Conservation (phyloP, 192 early-diverging fungal genomes). For the Mortierella claussenii region DNA sequence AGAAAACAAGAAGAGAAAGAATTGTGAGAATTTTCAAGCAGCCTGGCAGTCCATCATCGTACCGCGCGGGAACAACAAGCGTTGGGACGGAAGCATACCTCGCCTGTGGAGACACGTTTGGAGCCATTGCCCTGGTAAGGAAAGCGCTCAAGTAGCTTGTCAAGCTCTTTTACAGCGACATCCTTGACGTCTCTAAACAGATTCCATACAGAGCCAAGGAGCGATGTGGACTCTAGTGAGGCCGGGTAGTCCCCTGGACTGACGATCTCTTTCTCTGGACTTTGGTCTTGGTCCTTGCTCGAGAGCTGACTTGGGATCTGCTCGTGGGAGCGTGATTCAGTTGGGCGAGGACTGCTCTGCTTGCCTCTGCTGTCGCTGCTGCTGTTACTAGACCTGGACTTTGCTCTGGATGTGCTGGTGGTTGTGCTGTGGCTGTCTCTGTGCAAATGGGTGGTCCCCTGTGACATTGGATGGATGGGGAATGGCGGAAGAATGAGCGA, state of each 20-base stretch:
- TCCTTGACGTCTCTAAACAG: conserved; percentile 34
- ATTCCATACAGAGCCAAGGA: conserved; percentile 44
- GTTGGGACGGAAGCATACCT: too few species aligned
- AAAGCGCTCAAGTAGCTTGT: conserved; percentile 40
- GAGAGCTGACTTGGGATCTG: background rate
- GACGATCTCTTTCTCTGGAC: too few species aligned
- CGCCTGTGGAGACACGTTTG: too few species aligned
- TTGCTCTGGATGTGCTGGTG: background rate
- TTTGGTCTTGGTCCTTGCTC: too few species aligned
- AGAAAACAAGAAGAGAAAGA: too few species aligned
- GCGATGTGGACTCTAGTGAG: conserved; percentile 13
- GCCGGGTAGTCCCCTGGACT: background rate
- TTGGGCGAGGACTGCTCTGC: background rate
- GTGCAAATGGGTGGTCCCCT: conserved; percentile 5
- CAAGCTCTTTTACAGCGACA: conserved; percentile 28
- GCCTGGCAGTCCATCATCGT: too few species aligned
- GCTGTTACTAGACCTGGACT: background rate
- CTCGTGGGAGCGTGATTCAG: background rate
- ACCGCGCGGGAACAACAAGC: too few species aligned
- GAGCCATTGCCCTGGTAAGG: conserved; percentile 27
- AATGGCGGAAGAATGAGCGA: background rate
- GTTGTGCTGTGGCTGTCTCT: background rate
- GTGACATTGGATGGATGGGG: conserved; percentile 6
- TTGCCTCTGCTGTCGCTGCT: background rate
- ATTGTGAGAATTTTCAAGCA: too few species aligned